Evolutionary conservation across 768 basidiomycete genomes (phyloP).

Genomic region (Suillus spraguei): DNA sequence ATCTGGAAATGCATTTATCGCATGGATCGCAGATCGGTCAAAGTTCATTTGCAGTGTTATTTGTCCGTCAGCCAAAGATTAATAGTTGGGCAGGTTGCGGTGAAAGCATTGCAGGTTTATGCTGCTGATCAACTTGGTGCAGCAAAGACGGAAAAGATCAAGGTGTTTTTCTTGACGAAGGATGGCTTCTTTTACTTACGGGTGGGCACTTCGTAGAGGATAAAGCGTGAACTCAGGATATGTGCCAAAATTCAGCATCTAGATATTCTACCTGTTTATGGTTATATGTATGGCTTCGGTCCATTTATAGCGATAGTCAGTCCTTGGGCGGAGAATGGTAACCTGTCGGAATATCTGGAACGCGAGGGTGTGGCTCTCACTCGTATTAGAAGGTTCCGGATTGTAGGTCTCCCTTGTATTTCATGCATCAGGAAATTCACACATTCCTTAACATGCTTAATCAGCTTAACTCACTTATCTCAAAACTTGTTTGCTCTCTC

Average conservation of each 20-base stretch:
- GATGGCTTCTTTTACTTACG: background rate
- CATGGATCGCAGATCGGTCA: background rate
- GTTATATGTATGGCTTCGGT: constrained; percentile 33
- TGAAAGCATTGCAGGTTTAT: constrained; percentile 30
- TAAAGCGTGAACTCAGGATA: constrained; percentile 21
- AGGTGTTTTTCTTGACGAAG: background rate
- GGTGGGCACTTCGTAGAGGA: constrained; percentile 19
- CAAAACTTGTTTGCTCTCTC: no score
- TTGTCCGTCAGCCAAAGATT: background rate
- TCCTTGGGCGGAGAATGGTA: constrained; percentile 36
- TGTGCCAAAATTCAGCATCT: constrained; percentile 32
- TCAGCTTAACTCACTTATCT: no score
- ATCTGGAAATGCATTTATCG: constrained; percentile 8
- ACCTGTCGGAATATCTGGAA: constrained; percentile 26
- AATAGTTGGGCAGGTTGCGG: constrained; percentile 18
- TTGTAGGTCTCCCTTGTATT: constrained; percentile 18
- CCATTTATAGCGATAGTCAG: constrained; percentile 34
- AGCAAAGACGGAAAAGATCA: background rate
- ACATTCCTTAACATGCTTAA: no score
- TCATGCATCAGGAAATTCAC: no score
- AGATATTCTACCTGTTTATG: constrained; percentile 31
- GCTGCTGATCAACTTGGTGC: constrained; percentile 7
- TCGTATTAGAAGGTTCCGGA: constrained; percentile 5
- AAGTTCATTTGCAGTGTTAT: background rate
- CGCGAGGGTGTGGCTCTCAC: constrained; percentile 13